Evolutionary conservation across 805 yeast genomes (phyloP).

Genomic region (Saturnispora sekii): DNA sequence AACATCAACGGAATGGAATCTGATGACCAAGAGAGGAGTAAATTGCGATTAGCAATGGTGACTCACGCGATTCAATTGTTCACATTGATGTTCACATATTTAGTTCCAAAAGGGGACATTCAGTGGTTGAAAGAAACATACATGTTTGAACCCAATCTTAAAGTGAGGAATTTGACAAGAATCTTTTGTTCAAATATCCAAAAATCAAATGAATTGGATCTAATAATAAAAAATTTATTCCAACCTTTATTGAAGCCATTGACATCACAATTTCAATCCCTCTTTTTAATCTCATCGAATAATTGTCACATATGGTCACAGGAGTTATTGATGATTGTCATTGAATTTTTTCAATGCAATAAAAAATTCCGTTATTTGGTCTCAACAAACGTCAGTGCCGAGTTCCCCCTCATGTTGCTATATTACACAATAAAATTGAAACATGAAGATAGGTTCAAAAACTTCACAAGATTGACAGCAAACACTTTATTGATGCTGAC

Average conservation of each 20-base stretch:
- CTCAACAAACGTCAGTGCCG: conserved; percentile 36
- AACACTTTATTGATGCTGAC: conserved; percentile 44
- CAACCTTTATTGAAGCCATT: conserved; percentile 40
- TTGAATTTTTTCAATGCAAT: conserved; percentile 77
- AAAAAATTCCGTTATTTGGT: conserved; percentile 38
- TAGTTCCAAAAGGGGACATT: conserved; percentile 42
- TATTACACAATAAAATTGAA: conserved; percentile 48
- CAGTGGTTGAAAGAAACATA: conserved; percentile 29
- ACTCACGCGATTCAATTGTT: conserved; percentile 54
- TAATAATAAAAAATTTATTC: conserved; percentile 39
- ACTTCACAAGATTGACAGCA: conserved; percentile 40
- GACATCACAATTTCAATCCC: conserved; percentile 11
- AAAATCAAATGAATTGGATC: conserved; percentile 44
- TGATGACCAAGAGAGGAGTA: conserved; percentile 23
- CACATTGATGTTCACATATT: conserved; percentile 50
- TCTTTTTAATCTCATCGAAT: conserved; percentile 18
- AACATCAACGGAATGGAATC: conserved; percentile 32
- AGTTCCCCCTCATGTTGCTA: conserved; percentile 42
- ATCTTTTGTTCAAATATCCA: conserved; percentile 42
- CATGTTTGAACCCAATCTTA: conserved; percentile 13
- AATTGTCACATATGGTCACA: conserved; percentile 37
- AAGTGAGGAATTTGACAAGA: conserved; percentile 35
- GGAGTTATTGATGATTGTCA: conserved; percentile 53
- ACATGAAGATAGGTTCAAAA: conserved; percentile 28
- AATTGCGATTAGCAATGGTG: conserved; percentile 38